Percentiles rank a stretch among this genome's conserved stretches.
These are phyloP conservation scores for Malania oleifera DNA, from an alignment of 164 flowering plant species.

Conservation along the genomic window DNA sequence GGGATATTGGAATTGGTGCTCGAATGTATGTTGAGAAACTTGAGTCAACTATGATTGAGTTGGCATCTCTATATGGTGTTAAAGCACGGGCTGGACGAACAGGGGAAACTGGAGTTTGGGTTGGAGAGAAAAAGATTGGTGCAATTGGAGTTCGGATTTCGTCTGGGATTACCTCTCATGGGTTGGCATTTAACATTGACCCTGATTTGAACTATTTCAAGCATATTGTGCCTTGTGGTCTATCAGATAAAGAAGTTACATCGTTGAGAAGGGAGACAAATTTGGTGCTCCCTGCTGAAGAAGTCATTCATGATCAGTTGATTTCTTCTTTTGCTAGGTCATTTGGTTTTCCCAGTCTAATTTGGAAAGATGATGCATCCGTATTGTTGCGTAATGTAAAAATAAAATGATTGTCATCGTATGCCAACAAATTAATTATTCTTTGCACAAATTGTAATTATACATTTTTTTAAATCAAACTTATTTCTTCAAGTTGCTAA, in stretches of 20 bases:
- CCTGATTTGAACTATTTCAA: slow-evolving; percentile 79
- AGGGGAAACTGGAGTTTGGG: slow-evolving; percentile 89
- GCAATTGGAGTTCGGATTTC: slow-evolving; percentile 91
- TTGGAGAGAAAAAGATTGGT: slow-evolving; percentile 84
- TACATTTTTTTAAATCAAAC: too few relatives aligned
- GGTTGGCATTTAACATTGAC: slow-evolving; percentile 87
- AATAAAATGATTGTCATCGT: too few relatives aligned
- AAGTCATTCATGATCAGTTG: slow-evolving; percentile 71
- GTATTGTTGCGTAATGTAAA: too few relatives aligned
- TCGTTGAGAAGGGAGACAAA: slow-evolving; percentile 72
- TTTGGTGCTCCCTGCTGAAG: slow-evolving; percentile 57
- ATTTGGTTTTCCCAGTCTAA: slow-evolving; percentile 42
- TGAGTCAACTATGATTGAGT: slow-evolving; percentile 64
- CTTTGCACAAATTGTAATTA: too few relatives aligned
- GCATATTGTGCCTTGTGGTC: slow-evolving; percentile 95
- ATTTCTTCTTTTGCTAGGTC: slow-evolving; percentile 58
- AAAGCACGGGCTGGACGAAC: slow-evolving; percentile 51
- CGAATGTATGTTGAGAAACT: slow-evolving; percentile 84
- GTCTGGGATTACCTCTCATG: slow-evolving; percentile 85
- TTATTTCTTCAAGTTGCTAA: too few relatives aligned
- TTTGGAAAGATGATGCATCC: slow-evolving; percentile 42
- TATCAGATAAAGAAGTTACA: slow-evolving; percentile 79
- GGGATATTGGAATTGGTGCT: slow-evolving; percentile 74
- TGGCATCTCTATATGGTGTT: slow-evolving; percentile 71
- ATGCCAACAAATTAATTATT: too few relatives aligned